These are phyloP conservation scores for Elsinoe perseae DNA, from an alignment of 2,329 filamentous ascomycete species.

Conservation along the genomic window DNA sequence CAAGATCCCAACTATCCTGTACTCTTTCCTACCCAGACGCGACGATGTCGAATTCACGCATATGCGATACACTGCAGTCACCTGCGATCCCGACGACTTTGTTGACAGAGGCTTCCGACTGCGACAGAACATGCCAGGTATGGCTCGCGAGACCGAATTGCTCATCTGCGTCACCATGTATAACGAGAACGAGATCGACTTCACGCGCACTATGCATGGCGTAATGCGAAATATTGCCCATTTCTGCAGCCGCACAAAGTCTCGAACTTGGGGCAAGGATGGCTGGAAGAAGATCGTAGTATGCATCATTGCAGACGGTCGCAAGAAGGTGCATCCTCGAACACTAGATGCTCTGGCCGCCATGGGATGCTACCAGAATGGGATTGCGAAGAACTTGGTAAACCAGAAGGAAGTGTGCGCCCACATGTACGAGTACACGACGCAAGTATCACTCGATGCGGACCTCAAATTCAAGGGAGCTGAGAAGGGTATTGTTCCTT, in stretches of 20 bases:
- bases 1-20: constrained; percentile 96
- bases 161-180: constrained; percentile 99
- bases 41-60: constrained; percentile 96
- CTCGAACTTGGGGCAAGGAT: constrained; percentile 89
- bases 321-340: constrained; percentile 84
- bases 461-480: constrained; percentile 98
- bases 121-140: constrained; percentile 79
- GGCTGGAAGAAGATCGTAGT: constrained; percentile 99
- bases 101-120: constrained; percentile 82
- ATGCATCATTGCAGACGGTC: constrained; percentile 89
- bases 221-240: constrained; percentile 98
- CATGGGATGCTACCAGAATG: constrained; percentile 96
- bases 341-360: constrained; percentile 91
- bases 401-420: constrained; percentile 93
- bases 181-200: constrained; percentile 95
- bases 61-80: constrained; percentile 98
- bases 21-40: constrained; percentile 88
- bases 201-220: constrained; percentile 96
- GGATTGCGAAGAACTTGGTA: constrained; percentile 97
- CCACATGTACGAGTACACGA: constrained; percentile 98
- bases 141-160: constrained; percentile 80
- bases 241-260: constrained; percentile 87
- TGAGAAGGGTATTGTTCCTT: constrained; percentile 96
- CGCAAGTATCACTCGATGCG: constrained; percentile 89
- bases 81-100: constrained; percentile 93